phyloP scores from a whole-genome alignment of 2,329 filamentous ascomycete genomes.

The Colletotrichum truncatum region DNA sequence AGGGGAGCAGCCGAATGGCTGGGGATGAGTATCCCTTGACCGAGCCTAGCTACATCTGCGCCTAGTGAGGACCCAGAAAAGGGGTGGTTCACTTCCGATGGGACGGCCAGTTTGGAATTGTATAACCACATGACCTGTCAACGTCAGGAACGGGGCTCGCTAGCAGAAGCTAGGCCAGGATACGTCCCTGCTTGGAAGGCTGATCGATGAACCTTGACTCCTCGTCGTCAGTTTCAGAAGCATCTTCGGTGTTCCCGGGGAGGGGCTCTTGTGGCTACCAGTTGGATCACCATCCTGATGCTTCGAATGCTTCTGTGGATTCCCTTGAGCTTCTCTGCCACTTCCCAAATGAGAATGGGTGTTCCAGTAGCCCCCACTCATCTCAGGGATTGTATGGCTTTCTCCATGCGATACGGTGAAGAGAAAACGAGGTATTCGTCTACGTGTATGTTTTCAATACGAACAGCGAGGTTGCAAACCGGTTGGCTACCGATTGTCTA shows the following conservation, averaged over 20 bases:
- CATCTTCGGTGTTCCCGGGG: constrained; percentile 30
- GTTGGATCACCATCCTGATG: constrained; percentile 6
- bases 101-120: constrained; percentile 28
- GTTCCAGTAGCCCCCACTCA: neutral
- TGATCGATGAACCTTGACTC: constrained; percentile 27
- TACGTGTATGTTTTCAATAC: constrained; percentile 4
- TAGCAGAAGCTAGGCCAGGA: constrained; percentile 11
- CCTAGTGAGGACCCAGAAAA: constrained; percentile 17
- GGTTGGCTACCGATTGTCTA: constrained; percentile 10
- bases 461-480: neutral
- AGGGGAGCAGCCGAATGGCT: constrained; percentile 33
- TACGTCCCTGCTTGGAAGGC: constrained; percentile 22
- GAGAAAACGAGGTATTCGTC: constrained; percentile 21
- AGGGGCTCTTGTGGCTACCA: constrained; percentile 5
- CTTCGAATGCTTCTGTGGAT: constrained; percentile 30
- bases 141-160: constrained; percentile 28
- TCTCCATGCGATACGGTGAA: constrained; percentile 15
- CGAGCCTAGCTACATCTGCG: constrained; percentile 19
- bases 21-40: constrained; percentile 27
- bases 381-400: constrained; percentile 7
- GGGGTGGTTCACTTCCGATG: constrained; percentile 30
- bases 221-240: constrained; percentile 30
- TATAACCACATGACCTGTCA: constrained; percentile 31
- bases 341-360: constrained; percentile 25
- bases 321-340: constrained; percentile 28